Percentiles rank a stretch among this genome's conserved stretches.
These are phyloP conservation scores for Eutrema japonicum DNA, from an alignment of 345 rosid species.

Conservation along the genomic window DNA sequence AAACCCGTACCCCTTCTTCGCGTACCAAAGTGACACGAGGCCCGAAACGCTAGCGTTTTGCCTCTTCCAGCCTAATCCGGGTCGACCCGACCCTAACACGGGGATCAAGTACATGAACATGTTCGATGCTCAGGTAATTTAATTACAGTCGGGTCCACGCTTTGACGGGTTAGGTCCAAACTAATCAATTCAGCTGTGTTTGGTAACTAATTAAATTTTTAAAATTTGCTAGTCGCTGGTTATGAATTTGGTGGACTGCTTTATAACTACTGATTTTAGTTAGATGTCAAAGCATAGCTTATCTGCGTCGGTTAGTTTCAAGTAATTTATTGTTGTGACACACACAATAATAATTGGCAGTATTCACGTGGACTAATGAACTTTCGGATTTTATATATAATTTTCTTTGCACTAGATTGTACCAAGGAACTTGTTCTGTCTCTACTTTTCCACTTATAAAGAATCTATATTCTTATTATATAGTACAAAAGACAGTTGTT, in stretches of 20 bases:
- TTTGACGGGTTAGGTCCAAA: conserved; percentile 13
- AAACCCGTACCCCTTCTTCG: conserved; percentile 95
- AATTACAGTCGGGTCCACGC: conserved; percentile 20
- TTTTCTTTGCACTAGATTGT: conserved; percentile 33
- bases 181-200: conserved; percentile 18
- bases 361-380: conserved; percentile 44
- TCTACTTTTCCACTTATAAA: conserved; percentile 31
- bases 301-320: conserved; percentile 23
- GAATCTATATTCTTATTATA: conserved; percentile 32
- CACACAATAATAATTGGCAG: not conserved
- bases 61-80: conserved; percentile 85
- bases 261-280: conserved; percentile 6
- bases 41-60: conserved; percentile 89
- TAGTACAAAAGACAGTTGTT: conserved; percentile 40
- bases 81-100: conserved; percentile 77
- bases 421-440: conserved; percentile 40
- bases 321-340: conserved; percentile 23
- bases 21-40: conserved; percentile 83
- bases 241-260: conserved; percentile 32
- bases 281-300: conserved; percentile 23
- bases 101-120: conserved; percentile 91
- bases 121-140: conserved; percentile 93
- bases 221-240: not conserved
- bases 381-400: conserved; percentile 7
- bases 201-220: conserved; percentile 2